Conservation (phyloP, 768 basidiomycete species). For the Cyathus striatus region DNA sequence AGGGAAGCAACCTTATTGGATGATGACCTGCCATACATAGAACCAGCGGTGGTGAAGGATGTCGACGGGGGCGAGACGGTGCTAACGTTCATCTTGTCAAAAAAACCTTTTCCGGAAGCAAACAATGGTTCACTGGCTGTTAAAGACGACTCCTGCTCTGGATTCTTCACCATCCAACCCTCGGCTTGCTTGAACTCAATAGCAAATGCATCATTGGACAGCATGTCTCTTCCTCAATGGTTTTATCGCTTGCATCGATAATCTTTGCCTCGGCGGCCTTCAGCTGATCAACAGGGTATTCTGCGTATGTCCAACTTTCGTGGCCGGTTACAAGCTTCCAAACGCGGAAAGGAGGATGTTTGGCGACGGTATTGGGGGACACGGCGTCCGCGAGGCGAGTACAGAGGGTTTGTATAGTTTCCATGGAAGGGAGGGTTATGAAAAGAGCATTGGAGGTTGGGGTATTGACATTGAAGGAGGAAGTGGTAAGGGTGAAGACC, state of each 20-base stretch:
- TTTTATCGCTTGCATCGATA: slow-evolving; percentile 39
- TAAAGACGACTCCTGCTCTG: slow-evolving; percentile 7
- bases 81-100: slow-evolving; percentile 33
- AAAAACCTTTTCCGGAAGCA: slow-evolving; percentile 49
- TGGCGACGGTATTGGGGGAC: slow-evolving; percentile 17
- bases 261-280: slow-evolving; percentile 28
- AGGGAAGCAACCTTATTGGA: too few relatives aligned
- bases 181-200: slow-evolving; percentile 67
- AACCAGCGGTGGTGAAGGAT: too few relatives aligned
- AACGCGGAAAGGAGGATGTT: slow-evolving; percentile 41
- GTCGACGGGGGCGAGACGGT: too few relatives aligned
- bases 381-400: slow-evolving; percentile 34
- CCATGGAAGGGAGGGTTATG: slow-evolving; percentile 49
- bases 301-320: slow-evolving; percentile 26
- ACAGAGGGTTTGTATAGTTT: slow-evolving; percentile 39
- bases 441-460: slow-evolving; percentile 29
- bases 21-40: too few relatives aligned
- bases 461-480: slow-evolving; percentile 14
- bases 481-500: slow-evolving; percentile 42
- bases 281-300: slow-evolving; percentile 27
- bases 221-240: slow-evolving; percentile 56
- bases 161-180: slow-evolving; percentile 50
- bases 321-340: slow-evolving; percentile 53
- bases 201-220: slow-evolving; percentile 64
- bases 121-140: slow-evolving; percentile 33